phyloP scores from a whole-genome alignment of 352 stramenopile genomes.

The Pythium utonaiense region DNA sequence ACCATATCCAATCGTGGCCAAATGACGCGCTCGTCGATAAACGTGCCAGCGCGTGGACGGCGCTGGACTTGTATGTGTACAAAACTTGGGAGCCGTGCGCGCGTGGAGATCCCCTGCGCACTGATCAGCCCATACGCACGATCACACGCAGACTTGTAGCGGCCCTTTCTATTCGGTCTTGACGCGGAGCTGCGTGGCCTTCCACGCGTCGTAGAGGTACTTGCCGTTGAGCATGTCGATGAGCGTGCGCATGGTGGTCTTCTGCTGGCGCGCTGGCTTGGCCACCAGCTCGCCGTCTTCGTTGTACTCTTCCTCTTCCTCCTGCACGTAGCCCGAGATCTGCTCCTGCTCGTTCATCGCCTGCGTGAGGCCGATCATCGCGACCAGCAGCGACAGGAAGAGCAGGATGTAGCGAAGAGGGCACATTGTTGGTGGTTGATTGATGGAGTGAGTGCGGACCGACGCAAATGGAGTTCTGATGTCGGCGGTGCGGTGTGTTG shows the following conservation, averaged over 20 bases:
- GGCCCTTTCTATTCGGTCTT: constrained; percentile 39
- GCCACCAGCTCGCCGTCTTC: constrained; percentile 35
- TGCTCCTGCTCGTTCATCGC: constrained; percentile 67
- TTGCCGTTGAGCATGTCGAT: constrained; percentile 87
- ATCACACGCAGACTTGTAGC: not conserved
- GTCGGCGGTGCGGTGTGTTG: not conserved
- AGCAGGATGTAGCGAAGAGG: constrained; percentile 85
- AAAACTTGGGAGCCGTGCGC: not conserved
- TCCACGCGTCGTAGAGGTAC: constrained; percentile 85
- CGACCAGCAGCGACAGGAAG: constrained; percentile 77
- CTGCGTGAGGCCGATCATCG: constrained; percentile 80
- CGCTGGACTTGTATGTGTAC: constrained; percentile 2
- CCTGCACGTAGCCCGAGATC: constrained; percentile 40
- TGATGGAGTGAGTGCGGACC: not conserved
- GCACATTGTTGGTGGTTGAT: constrained; percentile 42
- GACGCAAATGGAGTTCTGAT: constrained; percentile 3
- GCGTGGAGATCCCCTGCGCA: not conserved
- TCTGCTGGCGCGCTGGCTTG: constrained; percentile 23
- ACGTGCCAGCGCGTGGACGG: not conserved
- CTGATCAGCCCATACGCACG: not conserved
- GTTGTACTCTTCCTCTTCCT: constrained; percentile 53
- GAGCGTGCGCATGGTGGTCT: constrained; percentile 69
- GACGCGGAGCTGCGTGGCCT: constrained; percentile 52
- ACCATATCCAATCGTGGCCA: not conserved
- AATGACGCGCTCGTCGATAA: not conserved